phyloP scores from a whole-genome alignment of 768 basidiomycete species.

The Candolleomyces eurysporus region DNA sequence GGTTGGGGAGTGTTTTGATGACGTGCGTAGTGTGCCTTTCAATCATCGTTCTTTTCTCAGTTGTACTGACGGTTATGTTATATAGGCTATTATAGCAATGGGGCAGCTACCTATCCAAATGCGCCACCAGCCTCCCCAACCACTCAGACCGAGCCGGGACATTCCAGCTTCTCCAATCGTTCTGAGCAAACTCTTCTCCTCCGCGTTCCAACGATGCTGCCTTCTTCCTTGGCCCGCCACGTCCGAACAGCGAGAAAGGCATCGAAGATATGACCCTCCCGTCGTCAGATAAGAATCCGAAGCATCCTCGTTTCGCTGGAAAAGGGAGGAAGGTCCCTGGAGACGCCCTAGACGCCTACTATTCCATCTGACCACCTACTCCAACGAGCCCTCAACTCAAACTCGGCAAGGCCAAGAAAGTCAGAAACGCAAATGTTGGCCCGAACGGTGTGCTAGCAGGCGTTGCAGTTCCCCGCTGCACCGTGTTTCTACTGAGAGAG shows the following conservation, averaged over 20 bases:
- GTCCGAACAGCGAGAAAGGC: slow-evolving; percentile 13
- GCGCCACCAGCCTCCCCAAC: slow-evolving; percentile 52
- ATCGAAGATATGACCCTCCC: slow-evolving; percentile 13
- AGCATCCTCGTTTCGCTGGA: too few relatives aligned
- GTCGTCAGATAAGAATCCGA: slow-evolving; percentile 14
- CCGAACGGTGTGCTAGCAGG: slow-evolving; percentile 8
- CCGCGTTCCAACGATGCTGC: slow-evolving; percentile 1
- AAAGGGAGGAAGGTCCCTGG: too few relatives aligned
- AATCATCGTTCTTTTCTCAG: too few relatives aligned
- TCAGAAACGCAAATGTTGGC: neutral
- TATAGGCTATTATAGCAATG: too few relatives aligned
- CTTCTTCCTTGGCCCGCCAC: slow-evolving; percentile 6
- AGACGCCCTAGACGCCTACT: slow-evolving; percentile 4
- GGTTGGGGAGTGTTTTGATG: slow-evolving; percentile 68
- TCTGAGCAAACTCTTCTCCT: slow-evolving; percentile 49
- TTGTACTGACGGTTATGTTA: too few relatives aligned
- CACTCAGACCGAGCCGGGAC: slow-evolving; percentile 53
- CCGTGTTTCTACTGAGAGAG: slow-evolving; percentile 22
- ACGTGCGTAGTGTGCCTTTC: too few relatives aligned
- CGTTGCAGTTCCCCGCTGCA: slow-evolving; percentile 5
- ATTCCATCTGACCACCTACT: neutral
- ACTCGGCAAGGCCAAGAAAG: neutral
- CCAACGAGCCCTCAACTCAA: neutral
- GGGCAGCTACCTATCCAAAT: slow-evolving; percentile 64
- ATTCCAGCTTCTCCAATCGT: slow-evolving; percentile 49